Conservation (phyloP, 2,329 filamentous ascomycete species). For the Sclerotinia minor region DNA sequence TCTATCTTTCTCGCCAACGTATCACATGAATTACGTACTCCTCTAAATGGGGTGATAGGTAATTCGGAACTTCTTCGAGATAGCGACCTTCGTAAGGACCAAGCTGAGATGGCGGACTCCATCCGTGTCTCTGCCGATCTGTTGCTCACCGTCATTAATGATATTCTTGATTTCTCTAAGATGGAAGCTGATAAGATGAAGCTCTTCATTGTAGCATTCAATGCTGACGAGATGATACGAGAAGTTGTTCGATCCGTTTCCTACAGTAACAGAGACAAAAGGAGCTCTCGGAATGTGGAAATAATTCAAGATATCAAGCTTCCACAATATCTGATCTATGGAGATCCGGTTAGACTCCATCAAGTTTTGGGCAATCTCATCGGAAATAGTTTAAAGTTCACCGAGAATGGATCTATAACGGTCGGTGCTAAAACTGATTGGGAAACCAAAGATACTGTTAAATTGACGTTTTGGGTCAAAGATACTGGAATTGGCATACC, state of each 20-base stretch:
- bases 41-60: slow-evolving; percentile 84
- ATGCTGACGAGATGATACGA: slow-evolving; percentile 64
- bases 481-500: slow-evolving; percentile 93
- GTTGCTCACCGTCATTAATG: slow-evolving; percentile 88
- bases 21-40: slow-evolving; percentile 77
- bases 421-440: slow-evolving; percentile 73
- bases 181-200: slow-evolving; percentile 88
- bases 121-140: slow-evolving; percentile 85
- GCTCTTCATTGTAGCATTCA: slow-evolving; percentile 70
- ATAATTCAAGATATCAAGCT: slow-evolving; percentile 70
- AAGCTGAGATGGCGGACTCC: slow-evolving; percentile 83
- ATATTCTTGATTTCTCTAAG: slow-evolving; percentile 94
- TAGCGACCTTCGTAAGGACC: slow-evolving; percentile 71
- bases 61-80: slow-evolving; percentile 83
- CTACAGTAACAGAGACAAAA: slow-evolving; percentile 65
- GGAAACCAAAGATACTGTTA: slow-evolving; percentile 69
- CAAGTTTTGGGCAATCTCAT: slow-evolving; percentile 80
- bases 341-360: slow-evolving; percentile 65
- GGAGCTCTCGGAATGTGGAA: slow-evolving; percentile 61
- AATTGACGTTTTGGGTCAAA: slow-evolving; percentile 79
- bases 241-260: slow-evolving; percentile 66
- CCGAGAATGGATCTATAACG: slow-evolving; percentile 80
- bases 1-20: slow-evolving; percentile 79
- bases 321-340: slow-evolving; percentile 66
- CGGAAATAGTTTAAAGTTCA: slow-evolving; percentile 93